Conservation (phyloP, 176 grass and related monocot species). For the Triticum timopheevii region DNA sequence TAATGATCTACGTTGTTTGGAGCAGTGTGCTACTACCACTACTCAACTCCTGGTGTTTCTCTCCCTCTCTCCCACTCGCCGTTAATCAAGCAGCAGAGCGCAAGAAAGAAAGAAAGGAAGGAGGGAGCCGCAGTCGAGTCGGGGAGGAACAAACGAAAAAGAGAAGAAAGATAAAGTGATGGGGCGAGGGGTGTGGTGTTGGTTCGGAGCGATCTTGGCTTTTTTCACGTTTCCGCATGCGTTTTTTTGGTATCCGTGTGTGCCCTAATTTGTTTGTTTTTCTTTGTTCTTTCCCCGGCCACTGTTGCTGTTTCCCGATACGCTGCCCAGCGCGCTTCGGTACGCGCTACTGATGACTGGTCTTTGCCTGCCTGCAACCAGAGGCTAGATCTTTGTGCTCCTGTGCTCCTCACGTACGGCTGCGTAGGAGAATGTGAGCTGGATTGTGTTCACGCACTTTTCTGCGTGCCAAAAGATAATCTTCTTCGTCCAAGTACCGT, state of each 20-base stretch:
- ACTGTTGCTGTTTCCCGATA: constrained; percentile 47
- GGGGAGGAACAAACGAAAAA: constrained; percentile 15
- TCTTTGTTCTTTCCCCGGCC: constrained; percentile 15
- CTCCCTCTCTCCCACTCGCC: neutral
- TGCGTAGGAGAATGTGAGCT: constrained; percentile 9
- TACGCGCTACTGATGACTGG: constrained; percentile 26
- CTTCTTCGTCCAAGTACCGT: neutral
- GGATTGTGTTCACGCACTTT: constrained; percentile 2
- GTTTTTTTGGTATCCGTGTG: constrained; percentile 24
- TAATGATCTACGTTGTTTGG: neutral
- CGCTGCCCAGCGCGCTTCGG: neutral
- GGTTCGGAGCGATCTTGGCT: constrained; percentile 21
- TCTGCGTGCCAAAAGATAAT: constrained; percentile 7
- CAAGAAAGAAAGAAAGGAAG: constrained; percentile 3
- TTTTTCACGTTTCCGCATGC: constrained; percentile 18
- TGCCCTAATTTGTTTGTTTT: constrained; percentile 43
- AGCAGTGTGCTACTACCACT: neutral
- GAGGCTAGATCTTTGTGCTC: constrained; percentile 39
- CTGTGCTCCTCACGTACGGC: constrained; percentile 2
- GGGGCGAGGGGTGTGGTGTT: too few species aligned
- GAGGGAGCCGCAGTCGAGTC: neutral
- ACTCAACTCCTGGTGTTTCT: neutral
- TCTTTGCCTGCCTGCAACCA: constrained; percentile 27
- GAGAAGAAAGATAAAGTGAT: constrained; percentile 26
- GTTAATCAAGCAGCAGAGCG: neutral